Percentiles rank a stretch among this genome's conserved stretches.
These are phyloP conservation scores for Kodamaea jinghongensis DNA, from an alignment of 805 yeast species.

Conservation along the genomic window DNA sequence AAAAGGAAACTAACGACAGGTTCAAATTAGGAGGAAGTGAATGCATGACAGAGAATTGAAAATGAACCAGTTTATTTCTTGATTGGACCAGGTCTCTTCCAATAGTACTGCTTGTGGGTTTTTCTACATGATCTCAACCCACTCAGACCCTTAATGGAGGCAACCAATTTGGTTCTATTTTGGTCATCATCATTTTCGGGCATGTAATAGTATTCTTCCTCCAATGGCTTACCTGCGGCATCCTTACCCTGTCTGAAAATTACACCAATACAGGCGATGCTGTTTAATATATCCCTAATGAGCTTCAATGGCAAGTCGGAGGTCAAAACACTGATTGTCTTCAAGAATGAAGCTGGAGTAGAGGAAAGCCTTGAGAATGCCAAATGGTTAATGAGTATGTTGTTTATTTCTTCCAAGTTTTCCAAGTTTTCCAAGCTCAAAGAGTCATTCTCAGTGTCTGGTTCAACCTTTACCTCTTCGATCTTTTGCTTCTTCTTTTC, in stretches of 20 bases:
- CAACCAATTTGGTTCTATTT: conserved; percentile 67
- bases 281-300: conserved; percentile 43
- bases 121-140: conserved; percentile 84
- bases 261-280: conserved; percentile 70
- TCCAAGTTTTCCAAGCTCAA: conserved; percentile 22
- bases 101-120: conserved; percentile 85
- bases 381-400: conserved; percentile 73
- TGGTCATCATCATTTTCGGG: conserved; percentile 76
- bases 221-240: conserved; percentile 93
- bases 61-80: conserved; percentile 24
- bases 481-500: conserved; percentile 19
- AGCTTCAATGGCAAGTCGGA: conserved; percentile 43
- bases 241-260: conserved; percentile 89
- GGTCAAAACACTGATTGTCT: conserved; percentile 57
- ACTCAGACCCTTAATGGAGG: conserved; percentile 76
- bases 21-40: conserved; percentile 1
- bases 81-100: conserved; percentile 59
- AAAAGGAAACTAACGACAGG: conserved; percentile 3
- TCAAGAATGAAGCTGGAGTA: conserved; percentile 75
- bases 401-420: conserved; percentile 52
- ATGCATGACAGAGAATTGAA: conserved; percentile 1
- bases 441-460: conserved; percentile 2
- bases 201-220: conserved; percentile 89
- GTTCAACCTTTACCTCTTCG: conserved; percentile 20
- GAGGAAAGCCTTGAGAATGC: conserved; percentile 89